Conservation (phyloP, 768 basidiomycete genomes). For the Leccinum obscurum region DNA sequence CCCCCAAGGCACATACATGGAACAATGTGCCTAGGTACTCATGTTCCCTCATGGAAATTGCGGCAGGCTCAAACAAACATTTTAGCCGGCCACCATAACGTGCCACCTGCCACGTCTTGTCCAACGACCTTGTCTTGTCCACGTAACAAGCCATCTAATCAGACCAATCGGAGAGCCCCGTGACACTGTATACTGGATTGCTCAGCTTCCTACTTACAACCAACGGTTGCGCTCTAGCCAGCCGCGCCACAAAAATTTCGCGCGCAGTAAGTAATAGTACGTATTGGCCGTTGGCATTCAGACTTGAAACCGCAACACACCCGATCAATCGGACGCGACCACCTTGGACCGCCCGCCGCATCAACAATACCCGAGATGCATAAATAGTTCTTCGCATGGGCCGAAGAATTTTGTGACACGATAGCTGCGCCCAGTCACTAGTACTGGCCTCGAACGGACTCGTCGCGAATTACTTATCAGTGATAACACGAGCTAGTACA, state of each 20-base stretch:
- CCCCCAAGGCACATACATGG: constrained; percentile 9
- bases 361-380: not conserved
- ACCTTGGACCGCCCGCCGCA: not conserved
- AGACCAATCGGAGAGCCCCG: constrained; percentile 12
- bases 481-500: not conserved
- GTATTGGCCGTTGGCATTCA: not conserved
- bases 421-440: not conserved
- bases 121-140: not conserved
- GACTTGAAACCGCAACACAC: constrained; percentile 6
- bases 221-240: not conserved
- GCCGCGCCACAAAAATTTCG: not conserved
- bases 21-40: constrained; percentile 4
- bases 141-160: not conserved
- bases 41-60: constrained; percentile 1
- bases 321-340: not conserved
- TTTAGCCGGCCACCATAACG: constrained; percentile 2
- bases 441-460: not conserved
- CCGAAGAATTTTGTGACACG: no score
- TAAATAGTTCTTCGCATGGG: no score
- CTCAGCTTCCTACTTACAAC: not conserved
- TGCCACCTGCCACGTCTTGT: constrained; percentile 5
- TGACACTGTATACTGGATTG: not conserved
- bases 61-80: constrained; percentile 1
- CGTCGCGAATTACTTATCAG: not conserved
- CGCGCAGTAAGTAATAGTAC: not conserved